phyloP scores from a whole-genome alignment of 1,139 yeast genomes.

The Scheffersomyces stambukii region DNA sequence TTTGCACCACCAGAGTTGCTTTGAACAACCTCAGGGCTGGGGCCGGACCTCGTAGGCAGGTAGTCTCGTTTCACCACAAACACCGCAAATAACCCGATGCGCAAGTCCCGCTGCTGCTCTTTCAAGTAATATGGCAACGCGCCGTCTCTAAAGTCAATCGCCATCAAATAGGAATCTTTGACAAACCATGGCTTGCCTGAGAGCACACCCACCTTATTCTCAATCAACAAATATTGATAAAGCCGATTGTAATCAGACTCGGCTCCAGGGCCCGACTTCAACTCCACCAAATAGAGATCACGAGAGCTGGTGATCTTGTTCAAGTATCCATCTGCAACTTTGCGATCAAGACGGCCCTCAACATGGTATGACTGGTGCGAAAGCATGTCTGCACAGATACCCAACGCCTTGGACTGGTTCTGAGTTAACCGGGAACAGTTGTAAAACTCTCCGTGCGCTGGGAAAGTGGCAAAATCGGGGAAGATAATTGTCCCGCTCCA shows the following conservation, averaged over 20 bases:
- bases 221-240: constrained; percentile 47
- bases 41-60: constrained; percentile 12
- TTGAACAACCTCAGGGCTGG: not conserved
- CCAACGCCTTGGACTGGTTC: constrained; percentile 22
- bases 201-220: constrained; percentile 61
- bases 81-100: constrained; percentile 38
- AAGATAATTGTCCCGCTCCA: constrained; percentile 60
- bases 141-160: constrained; percentile 32
- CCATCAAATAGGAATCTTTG: constrained; percentile 63
- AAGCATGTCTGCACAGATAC: constrained; percentile 28
- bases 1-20: not conserved
- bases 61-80: constrained; percentile 47
- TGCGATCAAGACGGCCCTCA: constrained; percentile 59
- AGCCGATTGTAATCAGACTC: constrained; percentile 48
- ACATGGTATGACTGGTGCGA: constrained; percentile 36
- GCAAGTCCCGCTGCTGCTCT: constrained; percentile 10
- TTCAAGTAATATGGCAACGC: constrained; percentile 25
- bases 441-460: constrained; percentile 40
- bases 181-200: constrained; percentile 41
- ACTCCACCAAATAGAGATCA: constrained; percentile 47
- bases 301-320: constrained; percentile 43
- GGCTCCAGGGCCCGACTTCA: constrained; percentile 20
- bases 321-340: constrained; percentile 56
- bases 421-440: constrained; percentile 33
- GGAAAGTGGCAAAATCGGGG: constrained; percentile 51